Conservation (phyloP, 2,329 filamentous ascomycete species). For the Pseudonectria foliicola region DNA sequence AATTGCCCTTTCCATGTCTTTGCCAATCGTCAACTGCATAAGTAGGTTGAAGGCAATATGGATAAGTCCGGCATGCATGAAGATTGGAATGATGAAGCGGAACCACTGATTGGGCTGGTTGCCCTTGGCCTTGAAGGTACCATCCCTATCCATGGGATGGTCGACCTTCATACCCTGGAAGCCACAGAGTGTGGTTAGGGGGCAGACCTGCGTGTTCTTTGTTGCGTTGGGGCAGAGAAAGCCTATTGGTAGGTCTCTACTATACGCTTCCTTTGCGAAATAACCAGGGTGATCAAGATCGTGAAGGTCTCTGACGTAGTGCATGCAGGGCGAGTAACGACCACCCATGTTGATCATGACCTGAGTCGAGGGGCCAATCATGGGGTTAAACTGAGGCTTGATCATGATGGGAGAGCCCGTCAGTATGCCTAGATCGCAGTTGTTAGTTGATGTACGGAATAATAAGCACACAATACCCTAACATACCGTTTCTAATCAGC, state of each 20-base stretch:
- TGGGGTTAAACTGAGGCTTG: conserved; percentile 84
- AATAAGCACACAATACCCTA: background rate
- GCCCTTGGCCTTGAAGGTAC: conserved; percentile 55
- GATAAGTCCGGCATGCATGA: conserved; percentile 86
- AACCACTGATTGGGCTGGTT: conserved; percentile 85
- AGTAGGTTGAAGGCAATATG: conserved; percentile 96
- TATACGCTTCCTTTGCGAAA: too few relatives aligned
- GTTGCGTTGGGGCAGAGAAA: conserved; percentile 84
- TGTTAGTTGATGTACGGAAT: conserved; percentile 5
- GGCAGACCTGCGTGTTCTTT: conserved; percentile 54
- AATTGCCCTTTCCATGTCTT: conserved; percentile 88
- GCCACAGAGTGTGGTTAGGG: conserved; percentile 74
- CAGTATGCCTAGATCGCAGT: conserved; percentile 49
- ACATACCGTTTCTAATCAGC: conserved; percentile 73
- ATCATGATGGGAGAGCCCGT: conserved; percentile 75
- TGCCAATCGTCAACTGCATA: conserved; percentile 79
- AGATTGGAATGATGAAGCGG: conserved; percentile 92
- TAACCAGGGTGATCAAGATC: conserved; percentile 28
- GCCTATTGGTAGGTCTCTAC: conserved; percentile 27
- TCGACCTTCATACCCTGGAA: conserved; percentile 49
- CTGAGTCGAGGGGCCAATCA: conserved; percentile 90
- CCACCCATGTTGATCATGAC: conserved; percentile 96
- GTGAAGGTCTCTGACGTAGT: conserved; percentile 63
- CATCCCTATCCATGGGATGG: conserved; percentile 35
- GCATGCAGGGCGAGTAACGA: conserved; percentile 91